Evolutionary conservation across 225 moss, liverwort and hornwort genomes (phyloP).

Genomic region (Sphagnum contortum): DNA sequence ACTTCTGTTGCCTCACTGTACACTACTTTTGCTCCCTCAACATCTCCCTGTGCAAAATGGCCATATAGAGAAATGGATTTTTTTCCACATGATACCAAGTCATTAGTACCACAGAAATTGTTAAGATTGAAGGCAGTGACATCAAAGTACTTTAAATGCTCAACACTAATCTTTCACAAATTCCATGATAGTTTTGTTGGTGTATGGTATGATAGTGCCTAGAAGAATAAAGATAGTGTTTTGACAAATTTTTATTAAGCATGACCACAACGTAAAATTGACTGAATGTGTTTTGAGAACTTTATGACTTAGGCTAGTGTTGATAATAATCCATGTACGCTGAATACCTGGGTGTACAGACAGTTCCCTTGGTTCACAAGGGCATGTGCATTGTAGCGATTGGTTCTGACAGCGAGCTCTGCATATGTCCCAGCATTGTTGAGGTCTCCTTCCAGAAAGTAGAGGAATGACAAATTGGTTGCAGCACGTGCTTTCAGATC

Average conservation of each 20-base stretch:
- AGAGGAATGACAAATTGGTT: conserved; percentile 85
- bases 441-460: conserved; percentile 78
- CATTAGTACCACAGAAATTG: no score
- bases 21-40: conserved; percentile 55
- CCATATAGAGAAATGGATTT: background rate
- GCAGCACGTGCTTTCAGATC: conserved; percentile 80
- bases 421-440: conserved; percentile 75
- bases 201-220: no score
- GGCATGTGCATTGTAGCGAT: conserved; percentile 70
- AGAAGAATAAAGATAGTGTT: no score
- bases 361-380: conserved; percentile 94
- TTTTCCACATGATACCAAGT: background rate
- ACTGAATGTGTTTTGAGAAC: no score
- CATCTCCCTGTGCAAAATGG: conserved; percentile 33
- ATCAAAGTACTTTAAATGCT: no score
- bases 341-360: conserved; percentile 40
- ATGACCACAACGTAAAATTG: no score
- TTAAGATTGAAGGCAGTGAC: no score
- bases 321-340: no score
- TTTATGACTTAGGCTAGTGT: no score
- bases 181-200: no score
- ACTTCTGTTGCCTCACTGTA: conserved; percentile 58
- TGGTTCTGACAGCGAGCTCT: conserved; percentile 67
- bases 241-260: no score
- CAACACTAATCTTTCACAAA: no score